Evolutionary conservation across 208 protist species (phyloP).

Genomic region (Trypanosomatidae sp.): DNA sequence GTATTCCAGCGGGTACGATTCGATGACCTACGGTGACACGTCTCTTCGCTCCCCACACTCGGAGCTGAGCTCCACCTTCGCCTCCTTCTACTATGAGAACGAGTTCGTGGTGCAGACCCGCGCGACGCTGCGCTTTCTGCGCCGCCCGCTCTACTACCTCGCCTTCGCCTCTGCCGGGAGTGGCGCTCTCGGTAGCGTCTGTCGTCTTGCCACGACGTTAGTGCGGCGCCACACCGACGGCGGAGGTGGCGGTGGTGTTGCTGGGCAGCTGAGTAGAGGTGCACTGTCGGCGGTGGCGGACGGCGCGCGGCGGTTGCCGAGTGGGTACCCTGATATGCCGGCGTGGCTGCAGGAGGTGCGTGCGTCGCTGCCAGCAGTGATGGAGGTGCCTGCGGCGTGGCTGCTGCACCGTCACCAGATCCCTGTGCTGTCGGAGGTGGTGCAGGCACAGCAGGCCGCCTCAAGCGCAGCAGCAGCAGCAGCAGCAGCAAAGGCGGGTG

Average conservation of each 20-base stretch:
- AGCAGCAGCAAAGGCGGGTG: constrained; percentile 2
- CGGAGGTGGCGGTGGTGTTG: constrained; percentile 2
- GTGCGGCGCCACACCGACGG: constrained; percentile 8
- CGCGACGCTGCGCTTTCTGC: constrained; percentile 41
- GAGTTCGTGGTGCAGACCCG: constrained; percentile 29
- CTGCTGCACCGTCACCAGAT: constrained; percentile 47
- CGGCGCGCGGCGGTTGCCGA: no score
- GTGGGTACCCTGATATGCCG: constrained; percentile 53
- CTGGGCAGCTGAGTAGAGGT: no score
- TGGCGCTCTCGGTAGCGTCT: constrained; percentile 37
- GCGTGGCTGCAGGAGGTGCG: constrained; percentile 64
- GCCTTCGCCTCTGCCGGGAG: constrained; percentile 51
- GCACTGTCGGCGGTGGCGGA: no score
- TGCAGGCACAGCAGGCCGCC: constrained; percentile 26
- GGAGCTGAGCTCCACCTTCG: constrained; percentile 80
- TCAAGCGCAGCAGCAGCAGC: constrained; percentile 14
- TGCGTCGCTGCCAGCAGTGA: constrained; percentile 44
- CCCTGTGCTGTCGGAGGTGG: constrained; percentile 61
- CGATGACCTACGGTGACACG: constrained; percentile 44
- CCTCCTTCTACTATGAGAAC: constrained; percentile 79
- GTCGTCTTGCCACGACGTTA: constrained; percentile 24
- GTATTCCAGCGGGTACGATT: constrained; percentile 35
- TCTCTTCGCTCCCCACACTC: constrained; percentile 62
- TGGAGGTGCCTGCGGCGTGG: constrained; percentile 59
- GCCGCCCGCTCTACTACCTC: constrained; percentile 66